Base-by-base conservation (phyloP, 2,329 filamentous ascomycete species). In the Exophiala viscosa region DNA sequence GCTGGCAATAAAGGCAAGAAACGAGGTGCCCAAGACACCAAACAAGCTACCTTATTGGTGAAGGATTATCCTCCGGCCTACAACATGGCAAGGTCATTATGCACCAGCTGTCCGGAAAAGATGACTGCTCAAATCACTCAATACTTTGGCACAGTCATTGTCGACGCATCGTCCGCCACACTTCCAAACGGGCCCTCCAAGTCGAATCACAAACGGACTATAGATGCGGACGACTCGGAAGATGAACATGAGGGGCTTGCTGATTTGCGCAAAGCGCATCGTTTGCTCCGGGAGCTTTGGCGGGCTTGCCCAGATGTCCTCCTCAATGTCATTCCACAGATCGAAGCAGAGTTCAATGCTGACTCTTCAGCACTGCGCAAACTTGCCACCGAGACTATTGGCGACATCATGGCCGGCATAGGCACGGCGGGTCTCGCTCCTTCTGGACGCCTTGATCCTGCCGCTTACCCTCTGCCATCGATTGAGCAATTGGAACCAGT, bases 81-180 rank as follows among this genome's bases (percentile, higher is more conserved):
- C 73, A 87, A 93, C 66, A 95, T 97, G 87, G 92, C 93, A 17
- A 95, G 95, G 71, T 88, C 88, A 2, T 85, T 99, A 40, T 99
- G 93, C 74, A 93, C 90, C 64, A 82, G 82, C 14, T 95, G 86
- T 62, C 84, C 88, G 1, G 92, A 96, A 62, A 95, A 95, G 70
- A 96, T 99, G 92, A 86, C 90, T 1, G 86, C 90, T 57, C 90
- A 95, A 61, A 86, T 97, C 50, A 92, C 90, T 61, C 90, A 95
- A 65, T 99, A 97, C 69, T 99, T 99, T 69, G 95, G 90, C 70
- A 90, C 95, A 51, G 90, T 97, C 46, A 95, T 99, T 52, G 84
- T 97, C 57, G 90, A 96, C 66, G 88, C 90, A 3, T 90, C 85
- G 34, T 47, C 52, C 13, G 48, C 56, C 6, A 39, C 51, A 11